Base-by-base conservation (phyloP, 1,139 yeast genomes). In the Pichia sp. region DNA sequence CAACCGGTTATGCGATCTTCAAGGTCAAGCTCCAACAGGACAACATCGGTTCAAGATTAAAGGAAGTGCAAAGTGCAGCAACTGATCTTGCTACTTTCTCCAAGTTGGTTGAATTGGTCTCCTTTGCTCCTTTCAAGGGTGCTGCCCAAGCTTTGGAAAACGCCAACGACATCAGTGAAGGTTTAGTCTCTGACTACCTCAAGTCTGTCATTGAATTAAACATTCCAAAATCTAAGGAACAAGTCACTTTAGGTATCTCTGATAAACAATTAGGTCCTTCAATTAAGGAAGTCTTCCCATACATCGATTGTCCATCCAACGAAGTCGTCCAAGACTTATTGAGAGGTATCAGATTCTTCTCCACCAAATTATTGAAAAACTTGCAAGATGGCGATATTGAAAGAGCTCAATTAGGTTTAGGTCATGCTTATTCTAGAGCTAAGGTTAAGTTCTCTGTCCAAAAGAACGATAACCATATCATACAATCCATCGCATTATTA, bases 101-200 rank as follows among this genome's bases (percentile, higher is more conserved):
- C 63, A 93, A 93, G 73, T 78, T 93, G 77, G 83, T 93, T 59
- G 96, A 91, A 70, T 79, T 93, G 54, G 95, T 89, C 35, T 87
- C 96, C 22, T 94, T 93, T 72, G 96, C 97, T 54, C 99, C 99
- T 46, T 93, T 94, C 79, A 90, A 93, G 72, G 96, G 96, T 61
- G 99, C 99, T 51, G 98, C 99, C 50, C 97, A 93, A 71, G 99
- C 99, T 53, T 79, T 93, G 63, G 98, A 93, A 71, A 94, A 93
- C 67, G 97, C 98, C 61, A 93, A 94, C 67, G 99, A 93, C 67
- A 86, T 93, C 61, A 88, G 96, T 54, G 99, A 93, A 73, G 99
- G 99, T 64, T 79, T 91, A 61, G 96, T 91, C 48, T 86, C 91
- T 53, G 98, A 93, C 60, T 88, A 87, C 71, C 79, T 93, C 71